Evolutionary conservation across 352 stramenopile species (phyloP).

Genomic region (Pythium brassicae): DNA sequence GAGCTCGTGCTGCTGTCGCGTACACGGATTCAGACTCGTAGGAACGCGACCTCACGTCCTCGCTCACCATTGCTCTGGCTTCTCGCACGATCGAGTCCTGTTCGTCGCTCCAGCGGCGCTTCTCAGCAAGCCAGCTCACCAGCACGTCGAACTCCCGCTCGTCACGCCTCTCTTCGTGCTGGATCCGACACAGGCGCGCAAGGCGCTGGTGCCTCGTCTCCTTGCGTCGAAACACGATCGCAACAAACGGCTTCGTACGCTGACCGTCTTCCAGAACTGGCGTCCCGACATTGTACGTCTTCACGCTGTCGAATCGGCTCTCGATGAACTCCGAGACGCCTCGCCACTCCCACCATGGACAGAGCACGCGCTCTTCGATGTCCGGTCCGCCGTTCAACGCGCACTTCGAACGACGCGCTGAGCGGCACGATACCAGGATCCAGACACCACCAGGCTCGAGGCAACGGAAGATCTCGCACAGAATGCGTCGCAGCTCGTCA

Average conservation of each 20-base stretch:
- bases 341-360: constrained; percentile 24
- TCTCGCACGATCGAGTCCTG: neutral
- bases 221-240: constrained; percentile 18
- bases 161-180: constrained; percentile 1
- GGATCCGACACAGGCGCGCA: constrained; percentile 8
- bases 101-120: constrained; percentile 1
- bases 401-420: neutral
- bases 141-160: neutral
- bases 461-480: constrained; percentile 23
- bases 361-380: neutral
- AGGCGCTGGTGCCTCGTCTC: constrained; percentile 14
- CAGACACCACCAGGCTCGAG: constrained; percentile 22
- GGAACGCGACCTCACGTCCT: constrained; percentile 1
- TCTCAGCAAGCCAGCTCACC: constrained; percentile 1
- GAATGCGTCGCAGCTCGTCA: constrained; percentile 12
- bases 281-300: constrained; percentile 12
- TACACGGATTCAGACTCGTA: neutral
- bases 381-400: neutral
- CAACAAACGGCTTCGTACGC: constrained; percentile 15
- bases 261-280: constrained; percentile 10
- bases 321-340: constrained; percentile 7
- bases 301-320: constrained; percentile 7
- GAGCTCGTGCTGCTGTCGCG: neutral
- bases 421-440: constrained; percentile 17
- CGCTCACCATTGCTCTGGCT: constrained; percentile 7